Base-by-base conservation (phyloP, 371 early-diverging fungal species). In the Rhizomucor miehei region DNA sequence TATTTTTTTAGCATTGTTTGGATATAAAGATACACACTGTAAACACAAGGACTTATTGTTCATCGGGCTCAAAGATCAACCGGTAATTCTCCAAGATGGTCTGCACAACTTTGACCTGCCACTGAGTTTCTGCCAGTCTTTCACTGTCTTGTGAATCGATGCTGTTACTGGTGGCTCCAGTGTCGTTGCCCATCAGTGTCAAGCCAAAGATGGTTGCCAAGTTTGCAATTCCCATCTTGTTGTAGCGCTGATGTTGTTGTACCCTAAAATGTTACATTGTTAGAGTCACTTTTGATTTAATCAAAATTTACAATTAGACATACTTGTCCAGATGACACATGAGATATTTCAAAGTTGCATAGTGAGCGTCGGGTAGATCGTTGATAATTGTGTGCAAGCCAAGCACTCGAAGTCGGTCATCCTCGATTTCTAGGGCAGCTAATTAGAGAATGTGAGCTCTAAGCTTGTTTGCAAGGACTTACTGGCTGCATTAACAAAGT, bases 121-220 rank as follows among this genome's bases (percentile, higher is more conserved):
- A 71, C 24, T 78, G 74, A 50, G 84, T 81, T 48, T 82, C 83
- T 16, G 73, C 77, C 6, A 79, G 62, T 21, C 74, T 59, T 48
- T 71, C 69, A 45, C 55, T 59, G 17, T 74, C 75, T 45, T 67
- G 65, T 12, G 51, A 58, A 17, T 55, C 52, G n/a, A 50, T 40
- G 20, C 61, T 63, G 23, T 48, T 48, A 13, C 57, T 67, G 1
- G 57, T 43, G 23, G 50, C 46, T 38, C 61, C 63, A 25, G 56
- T 45, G 21, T 72, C 73, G 13, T 79, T 71, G 44, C 80, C 88
- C 67, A 94, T 77, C 16, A 97, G 64, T 6, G 95, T 94, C 20
- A 97, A 89, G 2, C 95, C 96, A 74, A 91, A 92, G 14, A 92
- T 88, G 35, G 97, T 93, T 9, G 93, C 80, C 44, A 97, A 65